phyloP scores from a whole-genome alignment of 495 filamentous ascomycete genomes.

The Cetradonia linearis region DNA sequence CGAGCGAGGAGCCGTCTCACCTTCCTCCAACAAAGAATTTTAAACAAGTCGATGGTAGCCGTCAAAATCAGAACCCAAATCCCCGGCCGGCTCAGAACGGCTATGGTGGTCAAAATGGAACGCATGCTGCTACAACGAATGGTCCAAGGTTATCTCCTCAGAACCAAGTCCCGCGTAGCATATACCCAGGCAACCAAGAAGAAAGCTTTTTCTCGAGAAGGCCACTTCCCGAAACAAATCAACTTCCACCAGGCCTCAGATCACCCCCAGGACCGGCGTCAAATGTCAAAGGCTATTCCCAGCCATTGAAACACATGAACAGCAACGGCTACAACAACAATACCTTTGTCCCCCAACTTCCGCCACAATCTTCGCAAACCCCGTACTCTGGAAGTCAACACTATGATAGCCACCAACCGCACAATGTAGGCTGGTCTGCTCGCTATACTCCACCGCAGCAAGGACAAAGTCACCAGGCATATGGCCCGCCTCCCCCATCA shows the following conservation, averaged over 20 bases:
- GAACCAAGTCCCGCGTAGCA: constrained; percentile 24
- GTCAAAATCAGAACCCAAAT: constrained; percentile 23
- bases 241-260: constrained; percentile 17
- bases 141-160: constrained; percentile 34
- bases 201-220: constrained; percentile 5
- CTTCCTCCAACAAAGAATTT: constrained; percentile 33
- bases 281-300: constrained; percentile 21
- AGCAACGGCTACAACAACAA: constrained; percentile 14
- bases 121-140: constrained; percentile 25
- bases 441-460: constrained; percentile 30
- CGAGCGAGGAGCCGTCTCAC: constrained; percentile 22
- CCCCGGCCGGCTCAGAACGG: constrained; percentile 22
- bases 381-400: constrained; percentile 30
- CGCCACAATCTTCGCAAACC: constrained; percentile 32
- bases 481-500: constrained; percentile 24
- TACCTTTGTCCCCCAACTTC: constrained; percentile 26
- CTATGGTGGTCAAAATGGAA: constrained; percentile 26
- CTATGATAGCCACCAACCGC: constrained; percentile 25
- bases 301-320: constrained; percentile 6
- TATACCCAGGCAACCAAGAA: constrained; percentile 26
- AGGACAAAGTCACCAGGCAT: constrained; percentile 29
- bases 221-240: constrained; percentile 2
- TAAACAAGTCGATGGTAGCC: constrained; percentile 20
- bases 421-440: constrained; percentile 25
- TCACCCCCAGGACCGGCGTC: constrained; percentile 18